Conservation (phyloP, 805 yeast species). For the Tetrapisispora namnaoensis region DNA sequence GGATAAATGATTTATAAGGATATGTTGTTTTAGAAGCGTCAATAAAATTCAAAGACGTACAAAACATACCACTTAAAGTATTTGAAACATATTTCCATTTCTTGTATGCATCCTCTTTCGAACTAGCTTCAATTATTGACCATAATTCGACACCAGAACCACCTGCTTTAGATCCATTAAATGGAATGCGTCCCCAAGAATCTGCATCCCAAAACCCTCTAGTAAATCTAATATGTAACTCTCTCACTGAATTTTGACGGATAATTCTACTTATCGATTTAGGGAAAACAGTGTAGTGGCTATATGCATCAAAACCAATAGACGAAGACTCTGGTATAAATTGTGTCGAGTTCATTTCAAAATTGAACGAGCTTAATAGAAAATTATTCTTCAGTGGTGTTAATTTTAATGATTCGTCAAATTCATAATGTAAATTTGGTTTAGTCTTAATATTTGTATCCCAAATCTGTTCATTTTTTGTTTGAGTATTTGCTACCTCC, state of each 20-base stretch:
- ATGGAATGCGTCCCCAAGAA: constrained; percentile 75
- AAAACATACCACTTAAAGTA: constrained; percentile 79
- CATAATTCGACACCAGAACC: constrained; percentile 94
- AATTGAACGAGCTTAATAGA: constrained; percentile 60
- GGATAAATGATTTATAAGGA: constrained; percentile 37
- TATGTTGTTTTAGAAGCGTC: constrained; percentile 69
- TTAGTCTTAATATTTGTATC: constrained; percentile 6
- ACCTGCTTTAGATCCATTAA: constrained; percentile 62
- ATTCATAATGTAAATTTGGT: constrained; percentile 32
- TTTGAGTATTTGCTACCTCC: background rate
- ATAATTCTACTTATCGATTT: constrained; percentile 70
- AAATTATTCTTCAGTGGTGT: constrained; percentile 68
- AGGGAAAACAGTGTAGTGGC: constrained; percentile 67
- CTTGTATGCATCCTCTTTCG: constrained; percentile 42
- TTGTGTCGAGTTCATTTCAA: constrained; percentile 49
- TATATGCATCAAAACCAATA: constrained; percentile 16
- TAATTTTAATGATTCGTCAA: constrained; percentile 51
- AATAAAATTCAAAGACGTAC: constrained; percentile 88
- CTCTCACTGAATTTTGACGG: constrained; percentile 54
- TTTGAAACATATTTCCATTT: constrained; percentile 69
- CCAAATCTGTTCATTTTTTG: background rate
- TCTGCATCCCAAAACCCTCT: constrained; percentile 95
- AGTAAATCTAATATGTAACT: constrained; percentile 75
- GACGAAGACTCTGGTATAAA: constrained; percentile 22
- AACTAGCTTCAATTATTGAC: constrained; percentile 67